Evolutionary conservation across 2,329 filamentous ascomycete genomes (phyloP).

Genomic region (Keithomyces neogunnii): DNA sequence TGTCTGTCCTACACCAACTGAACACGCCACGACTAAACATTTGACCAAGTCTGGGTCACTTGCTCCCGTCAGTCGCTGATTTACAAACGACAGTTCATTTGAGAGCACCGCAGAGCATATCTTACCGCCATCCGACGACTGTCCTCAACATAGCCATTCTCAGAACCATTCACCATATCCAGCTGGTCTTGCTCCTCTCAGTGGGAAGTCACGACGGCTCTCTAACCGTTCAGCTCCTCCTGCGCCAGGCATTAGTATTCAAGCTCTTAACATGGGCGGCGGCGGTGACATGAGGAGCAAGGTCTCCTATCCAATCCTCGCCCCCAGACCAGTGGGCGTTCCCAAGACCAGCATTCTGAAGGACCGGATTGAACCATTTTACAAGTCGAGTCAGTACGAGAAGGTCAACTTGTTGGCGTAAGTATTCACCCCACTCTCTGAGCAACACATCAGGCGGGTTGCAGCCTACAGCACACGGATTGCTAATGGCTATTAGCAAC

Average conservation of each 20-base stretch:
- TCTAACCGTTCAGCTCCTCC: conserved; percentile 30
- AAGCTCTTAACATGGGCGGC: conserved; percentile 41
- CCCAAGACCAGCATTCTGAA: conserved; percentile 80
- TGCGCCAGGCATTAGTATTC: conserved; percentile 19
- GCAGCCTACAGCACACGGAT: not conserved
- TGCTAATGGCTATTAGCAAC: conserved; percentile 17
- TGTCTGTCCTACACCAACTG: no score
- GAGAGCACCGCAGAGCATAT: conserved; percentile 15
- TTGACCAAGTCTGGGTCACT: conserved; percentile 2
- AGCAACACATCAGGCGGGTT: conserved; percentile 7
- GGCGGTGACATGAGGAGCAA: conserved; percentile 34
- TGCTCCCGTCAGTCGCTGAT: conserved; percentile 14
- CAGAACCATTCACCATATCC: conserved; percentile 8
- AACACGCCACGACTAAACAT: not conserved
- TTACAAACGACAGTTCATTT: conserved; percentile 12
- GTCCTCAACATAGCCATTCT: conserved; percentile 15
- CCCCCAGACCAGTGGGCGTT: conserved; percentile 56
- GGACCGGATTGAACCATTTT: conserved; percentile 75
- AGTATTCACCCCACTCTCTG: conserved; percentile 18
- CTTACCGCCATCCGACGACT: conserved; percentile 14
- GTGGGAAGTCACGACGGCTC: conserved; percentile 20
- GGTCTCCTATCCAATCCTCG: conserved; percentile 44
- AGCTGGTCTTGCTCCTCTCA: conserved; percentile 1
- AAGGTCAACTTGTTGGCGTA: conserved; percentile 65
- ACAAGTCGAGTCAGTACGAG: conserved; percentile 68